Conservation (phyloP, 2,329 filamentous ascomycete species). For the Chlorencoelia australis region DNA sequence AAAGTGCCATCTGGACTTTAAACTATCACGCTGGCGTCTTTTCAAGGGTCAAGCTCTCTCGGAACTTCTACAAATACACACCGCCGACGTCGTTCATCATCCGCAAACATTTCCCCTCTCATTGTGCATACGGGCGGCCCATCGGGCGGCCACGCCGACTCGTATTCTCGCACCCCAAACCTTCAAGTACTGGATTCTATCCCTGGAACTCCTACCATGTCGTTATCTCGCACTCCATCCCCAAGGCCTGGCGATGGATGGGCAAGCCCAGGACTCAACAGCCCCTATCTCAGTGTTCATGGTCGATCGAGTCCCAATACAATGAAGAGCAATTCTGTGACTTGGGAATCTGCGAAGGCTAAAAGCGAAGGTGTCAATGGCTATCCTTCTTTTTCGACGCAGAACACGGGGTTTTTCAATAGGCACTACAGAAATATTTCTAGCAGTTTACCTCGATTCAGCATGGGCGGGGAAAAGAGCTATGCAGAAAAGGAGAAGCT, state of each 20-base stretch:
- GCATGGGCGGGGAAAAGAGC: conserved; percentile 34
- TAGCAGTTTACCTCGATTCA: conserved; percentile 66
- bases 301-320: conserved; percentile 54
- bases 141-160: no score
- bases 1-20: no score
- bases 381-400: conserved; percentile 70
- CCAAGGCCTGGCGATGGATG: conserved; percentile 78
- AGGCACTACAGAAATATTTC: conserved; percentile 76
- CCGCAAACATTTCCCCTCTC: no score
- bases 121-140: no score
- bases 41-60: no score
- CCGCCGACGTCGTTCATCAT: no score
- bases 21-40: no score
- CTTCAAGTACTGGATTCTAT: conserved; percentile 24
- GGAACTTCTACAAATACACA: no score
- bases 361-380: conserved; percentile 63
- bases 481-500: conserved; percentile 73
- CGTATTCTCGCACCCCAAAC: no score
- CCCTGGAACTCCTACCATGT: conserved; percentile 57
- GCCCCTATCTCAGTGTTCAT: conserved; percentile 46
- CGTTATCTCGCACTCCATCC: conserved; percentile 77
- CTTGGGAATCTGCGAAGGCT: conserved; percentile 76
- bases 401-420: conserved; percentile 79
- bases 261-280: conserved; percentile 71
- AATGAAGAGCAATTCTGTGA: conserved; percentile 48